Evolutionary conservation across 768 basidiomycete genomes (phyloP).

Genomic region (Pluteus cervinus): DNA sequence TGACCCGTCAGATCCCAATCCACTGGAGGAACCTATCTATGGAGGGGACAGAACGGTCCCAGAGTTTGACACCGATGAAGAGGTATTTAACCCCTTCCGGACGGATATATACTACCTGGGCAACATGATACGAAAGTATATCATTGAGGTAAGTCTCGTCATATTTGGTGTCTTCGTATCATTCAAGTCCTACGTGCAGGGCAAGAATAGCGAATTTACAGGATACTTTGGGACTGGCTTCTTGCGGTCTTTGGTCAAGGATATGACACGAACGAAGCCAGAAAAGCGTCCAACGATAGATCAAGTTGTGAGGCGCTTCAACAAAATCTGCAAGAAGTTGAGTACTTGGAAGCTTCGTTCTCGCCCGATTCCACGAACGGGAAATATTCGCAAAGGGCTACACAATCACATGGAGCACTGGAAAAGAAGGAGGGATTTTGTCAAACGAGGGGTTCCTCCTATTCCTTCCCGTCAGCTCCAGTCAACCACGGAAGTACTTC

Average conservation of each 20-base stretch:
- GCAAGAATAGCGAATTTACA: not conserved
- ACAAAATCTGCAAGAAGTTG: constrained; percentile 8
- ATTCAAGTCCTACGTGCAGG: not conserved
- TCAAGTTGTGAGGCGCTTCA: constrained; percentile 15
- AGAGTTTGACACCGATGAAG: too few species aligned
- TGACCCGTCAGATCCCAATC: constrained; percentile 14
- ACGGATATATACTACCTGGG: constrained; percentile 40
- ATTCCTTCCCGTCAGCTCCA: too few species aligned
- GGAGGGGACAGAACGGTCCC: constrained; percentile 31
- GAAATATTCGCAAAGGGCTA: too few species aligned
- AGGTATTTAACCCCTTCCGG: constrained; percentile 34
- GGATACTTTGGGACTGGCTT: constrained; percentile 17
- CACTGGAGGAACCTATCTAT: constrained; percentile 20
- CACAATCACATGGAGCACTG: too few species aligned
- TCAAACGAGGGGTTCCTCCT: too few species aligned
- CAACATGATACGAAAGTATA: constrained; percentile 26
- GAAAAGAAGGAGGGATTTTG: too few species aligned
- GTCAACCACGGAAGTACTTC: too few species aligned
- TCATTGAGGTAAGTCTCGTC: constrained; percentile 22
- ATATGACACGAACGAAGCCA: constrained; percentile 21
- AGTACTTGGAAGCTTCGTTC: constrained; percentile 17
- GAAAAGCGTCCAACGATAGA: constrained; percentile 18
- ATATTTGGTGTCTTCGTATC: too few species aligned
- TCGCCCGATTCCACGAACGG: too few species aligned
- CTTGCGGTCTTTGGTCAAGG: constrained; percentile 10